Evolutionary conservation across 2,329 filamentous ascomycete species (phyloP), one percentile per base, ranked within the genome.

Genomic region (Teratosphaeriaceae sp.): DNA sequence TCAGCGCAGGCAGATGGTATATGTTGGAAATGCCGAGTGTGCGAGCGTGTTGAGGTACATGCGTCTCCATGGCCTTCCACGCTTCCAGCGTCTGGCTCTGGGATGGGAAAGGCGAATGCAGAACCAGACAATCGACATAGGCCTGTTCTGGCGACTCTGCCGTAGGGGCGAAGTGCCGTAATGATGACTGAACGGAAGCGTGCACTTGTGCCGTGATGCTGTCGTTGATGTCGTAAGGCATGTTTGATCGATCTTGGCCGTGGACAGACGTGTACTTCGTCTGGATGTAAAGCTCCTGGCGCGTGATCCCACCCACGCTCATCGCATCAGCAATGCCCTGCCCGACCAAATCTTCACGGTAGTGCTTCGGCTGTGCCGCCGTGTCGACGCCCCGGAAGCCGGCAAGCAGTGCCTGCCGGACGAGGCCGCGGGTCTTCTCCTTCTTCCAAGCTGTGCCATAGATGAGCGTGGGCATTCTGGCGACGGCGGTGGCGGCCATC

Each of bases 371-470:
- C 63, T 88, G 84, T 13, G 82, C 84, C 8, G 85, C 85, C 0
- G 86, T 90, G 58, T 92, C 86, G 46, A 92, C 67, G 36, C 72
- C 84, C 23, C 79, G 74, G 54, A 90, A 92, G 4, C 86, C 85
- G 34, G 76, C 68, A 34, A 71, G 70, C 24, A 92, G 59, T 2
- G 87, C 86, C 49, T 74, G 64, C 53, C 82, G 77, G 18, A 92
- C 85, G 2, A 90, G 71, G 42, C 76, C 69, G 16, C 75, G 72
- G 0, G 84, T 88, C 15, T 66, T 66, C 1, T 82, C 78, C 56
- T 83, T 82, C 63, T 92, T 92, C 85, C 86, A 90, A n/a, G 86
- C 86, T 2, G 86, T 90, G 40, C 86, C 86, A 61, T 92, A 92
- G 49, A 92, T 66, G 50, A 78, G 72, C 3, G 65, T 58, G 3